Evolutionary conservation across 163 green algal genomes (phyloP).

Genomic region (Volvox carteri): DNA sequence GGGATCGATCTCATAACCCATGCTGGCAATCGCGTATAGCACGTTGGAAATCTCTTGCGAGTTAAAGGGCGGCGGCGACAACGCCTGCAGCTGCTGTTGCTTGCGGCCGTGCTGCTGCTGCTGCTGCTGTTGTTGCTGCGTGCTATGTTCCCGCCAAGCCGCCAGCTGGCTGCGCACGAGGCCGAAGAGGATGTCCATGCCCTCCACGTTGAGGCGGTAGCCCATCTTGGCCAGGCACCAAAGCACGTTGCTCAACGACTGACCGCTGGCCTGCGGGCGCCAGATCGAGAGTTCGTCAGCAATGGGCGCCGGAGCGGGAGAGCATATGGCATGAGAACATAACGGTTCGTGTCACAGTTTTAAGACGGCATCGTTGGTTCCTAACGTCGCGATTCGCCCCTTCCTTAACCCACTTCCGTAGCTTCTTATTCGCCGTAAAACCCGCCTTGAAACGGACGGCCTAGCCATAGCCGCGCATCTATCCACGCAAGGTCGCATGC

Average conservation of each 20-base stretch:
- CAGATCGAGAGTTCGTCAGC: not conserved
- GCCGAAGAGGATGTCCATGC: conserved; percentile 39
- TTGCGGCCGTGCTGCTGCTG: not conserved
- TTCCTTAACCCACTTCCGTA: no score
- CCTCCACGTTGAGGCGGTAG: conserved; percentile 48
- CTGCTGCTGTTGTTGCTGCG: conserved; percentile 19
- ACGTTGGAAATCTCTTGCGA: conserved; percentile 44
- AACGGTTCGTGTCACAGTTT: not conserved
- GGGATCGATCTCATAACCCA: not conserved
- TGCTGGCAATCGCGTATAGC: conserved; percentile 41
- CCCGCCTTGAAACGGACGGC: no score
- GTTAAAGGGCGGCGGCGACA: conserved; percentile 32
- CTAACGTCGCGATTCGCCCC: no score
- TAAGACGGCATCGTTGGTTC: not conserved
- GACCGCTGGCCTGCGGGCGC: conserved; percentile 18
- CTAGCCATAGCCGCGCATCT: no score
- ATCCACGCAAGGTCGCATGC: no score
- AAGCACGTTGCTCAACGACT: conserved; percentile 53
- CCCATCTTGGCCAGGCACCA: conserved; percentile 55
- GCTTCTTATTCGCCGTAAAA: no score
- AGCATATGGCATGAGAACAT: not conserved
- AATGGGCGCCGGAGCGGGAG: no score
- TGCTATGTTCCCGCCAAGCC: not conserved
- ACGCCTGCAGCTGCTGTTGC: not conserved
- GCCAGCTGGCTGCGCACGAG: conserved; percentile 9